Evolutionary conservation across 768 basidiomycete genomes (phyloP).

Genomic region (Coprinopsis strossmayeri): DNA sequence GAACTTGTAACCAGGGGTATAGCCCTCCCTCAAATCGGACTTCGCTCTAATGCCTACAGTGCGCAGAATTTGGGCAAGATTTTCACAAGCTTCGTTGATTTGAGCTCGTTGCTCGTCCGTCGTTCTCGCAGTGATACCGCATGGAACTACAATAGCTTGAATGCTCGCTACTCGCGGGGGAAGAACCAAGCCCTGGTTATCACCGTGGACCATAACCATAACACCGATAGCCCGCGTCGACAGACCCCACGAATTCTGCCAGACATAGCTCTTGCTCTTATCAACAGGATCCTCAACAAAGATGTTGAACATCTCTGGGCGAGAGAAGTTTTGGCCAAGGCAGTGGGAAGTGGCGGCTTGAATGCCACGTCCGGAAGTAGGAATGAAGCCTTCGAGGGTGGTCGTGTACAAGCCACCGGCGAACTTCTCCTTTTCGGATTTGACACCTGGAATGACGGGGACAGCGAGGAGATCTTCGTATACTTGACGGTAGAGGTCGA

Average conservation of each 20-base stretch:
- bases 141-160: conserved; percentile 89
- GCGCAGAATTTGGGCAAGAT: conserved; percentile 67
- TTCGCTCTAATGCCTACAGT: conserved; percentile 74
- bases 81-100: conserved; percentile 75
- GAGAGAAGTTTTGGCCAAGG: conserved; percentile 97
- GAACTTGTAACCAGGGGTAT: conserved; percentile 98
- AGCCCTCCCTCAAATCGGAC: conserved; percentile 90
- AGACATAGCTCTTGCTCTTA: conserved; percentile 65
- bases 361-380: conserved; percentile 94
- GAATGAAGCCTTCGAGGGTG: conserved; percentile 96
- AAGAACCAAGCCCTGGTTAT: conserved; percentile 94
- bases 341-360: conserved; percentile 98
- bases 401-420: conserved; percentile 98
- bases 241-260: conserved; percentile 99
- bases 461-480: conserved; percentile 97
- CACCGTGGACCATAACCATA: conserved; percentile 99
- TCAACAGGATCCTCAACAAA: conserved; percentile 91
- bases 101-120: conserved; percentile 56
- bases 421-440: conserved; percentile 99
- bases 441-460: conserved; percentile 93
- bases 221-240: conserved; percentile 95
- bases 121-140: conserved; percentile 87
- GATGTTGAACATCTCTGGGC: conserved; percentile 96
- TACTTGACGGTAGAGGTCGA: conserved; percentile 91
- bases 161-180: conserved; percentile 95